Percentiles rank a stretch among this genome's conserved stretches.
Evolutionary conservation across 1,284 basidiomycete genomes (phyloP).

Genomic region (Kalmanozyma brasiliensis): DNA sequence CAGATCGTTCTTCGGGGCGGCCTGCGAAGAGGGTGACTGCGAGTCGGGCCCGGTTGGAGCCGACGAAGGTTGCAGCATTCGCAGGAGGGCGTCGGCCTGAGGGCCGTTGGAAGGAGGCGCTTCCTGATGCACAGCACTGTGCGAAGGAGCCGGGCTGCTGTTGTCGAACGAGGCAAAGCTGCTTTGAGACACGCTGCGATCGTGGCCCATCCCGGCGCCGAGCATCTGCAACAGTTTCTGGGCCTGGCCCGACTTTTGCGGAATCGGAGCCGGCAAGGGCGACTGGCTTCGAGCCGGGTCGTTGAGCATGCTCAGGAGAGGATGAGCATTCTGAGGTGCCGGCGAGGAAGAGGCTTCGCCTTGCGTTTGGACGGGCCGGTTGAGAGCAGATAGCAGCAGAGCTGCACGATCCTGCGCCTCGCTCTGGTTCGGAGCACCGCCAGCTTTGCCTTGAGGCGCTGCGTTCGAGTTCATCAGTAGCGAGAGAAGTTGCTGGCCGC

Average conservation of each 20-base stretch:
- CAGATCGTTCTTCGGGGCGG: constrained; percentile 37
- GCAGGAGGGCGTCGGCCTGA: constrained; percentile 35
- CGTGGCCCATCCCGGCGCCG: constrained; percentile 34
- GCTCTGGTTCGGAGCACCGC: background rate
- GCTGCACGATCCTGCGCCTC: constrained; percentile 35
- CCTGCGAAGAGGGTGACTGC: constrained; percentile 23
- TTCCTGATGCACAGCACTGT: constrained; percentile 17
- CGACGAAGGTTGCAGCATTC: constrained; percentile 34
- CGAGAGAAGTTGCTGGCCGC: constrained; percentile 49
- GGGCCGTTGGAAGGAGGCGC: constrained; percentile 9
- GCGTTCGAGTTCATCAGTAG: constrained; percentile 36
- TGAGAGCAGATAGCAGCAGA: constrained; percentile 36
- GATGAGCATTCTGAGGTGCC: constrained; percentile 3
- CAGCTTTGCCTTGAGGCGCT: constrained; percentile 12
- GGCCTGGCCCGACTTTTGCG: constrained; percentile 52
- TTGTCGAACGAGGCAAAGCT: constrained; percentile 34
- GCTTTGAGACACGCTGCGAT: constrained; percentile 34
- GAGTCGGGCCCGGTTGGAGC: constrained; percentile 2
- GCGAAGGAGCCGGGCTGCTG: constrained; percentile 11
- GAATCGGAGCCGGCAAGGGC: constrained; percentile 54
- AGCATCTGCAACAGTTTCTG: constrained; percentile 58
- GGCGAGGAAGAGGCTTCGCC: constrained; percentile 2
- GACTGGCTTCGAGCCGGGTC: constrained; percentile 46
- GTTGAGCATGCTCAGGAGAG: constrained; percentile 48
- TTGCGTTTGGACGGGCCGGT: constrained; percentile 6